A percentile compares a stretch with the other conserved stretches of the same genome.
These are phyloP conservation scores for Metroxylon sagu DNA, from an alignment of 176 grass and related monocot genomes.

Conservation along the genomic window DNA sequence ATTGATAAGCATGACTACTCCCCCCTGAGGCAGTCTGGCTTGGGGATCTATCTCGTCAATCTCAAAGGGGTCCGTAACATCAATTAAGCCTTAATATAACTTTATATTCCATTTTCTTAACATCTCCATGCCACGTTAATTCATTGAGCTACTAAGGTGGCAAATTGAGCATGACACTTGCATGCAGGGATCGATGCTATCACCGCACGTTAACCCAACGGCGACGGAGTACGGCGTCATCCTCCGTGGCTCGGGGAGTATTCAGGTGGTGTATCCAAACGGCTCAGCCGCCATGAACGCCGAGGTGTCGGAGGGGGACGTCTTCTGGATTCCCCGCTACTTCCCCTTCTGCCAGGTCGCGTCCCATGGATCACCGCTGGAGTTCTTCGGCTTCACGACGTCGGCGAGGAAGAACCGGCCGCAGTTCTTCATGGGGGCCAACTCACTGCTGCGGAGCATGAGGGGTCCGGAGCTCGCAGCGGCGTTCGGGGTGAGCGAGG, in stretches of 20 bases:
- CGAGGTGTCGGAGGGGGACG: background rate
- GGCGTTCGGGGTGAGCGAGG: no score
- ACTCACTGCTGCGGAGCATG: no score
- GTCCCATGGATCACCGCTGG: background rate
- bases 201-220: slow-evolving; percentile 1
- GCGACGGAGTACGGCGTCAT: slow-evolving; percentile 3
- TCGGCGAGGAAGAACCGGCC: background rate
- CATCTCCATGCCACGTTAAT: no score
- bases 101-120: no score
- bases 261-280: background rate
- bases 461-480: no score
- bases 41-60: slow-evolving; percentile 2
- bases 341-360: slow-evolving; percentile 2
- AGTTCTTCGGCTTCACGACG: background rate
- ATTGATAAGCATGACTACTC: slow-evolving; percentile 2
- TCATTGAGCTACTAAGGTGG: no score
- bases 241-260: background rate
- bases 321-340: slow-evolving; percentile 9
- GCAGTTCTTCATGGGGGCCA: no score
- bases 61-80: background rate
- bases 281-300: background rate
- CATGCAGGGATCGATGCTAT: slow-evolving; percentile 5
- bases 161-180: no score
- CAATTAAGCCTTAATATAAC: no score
- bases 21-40: background rate